phyloP scores from a whole-genome alignment of 257 asterid genomes.

The Capsicum chinense region DNA sequence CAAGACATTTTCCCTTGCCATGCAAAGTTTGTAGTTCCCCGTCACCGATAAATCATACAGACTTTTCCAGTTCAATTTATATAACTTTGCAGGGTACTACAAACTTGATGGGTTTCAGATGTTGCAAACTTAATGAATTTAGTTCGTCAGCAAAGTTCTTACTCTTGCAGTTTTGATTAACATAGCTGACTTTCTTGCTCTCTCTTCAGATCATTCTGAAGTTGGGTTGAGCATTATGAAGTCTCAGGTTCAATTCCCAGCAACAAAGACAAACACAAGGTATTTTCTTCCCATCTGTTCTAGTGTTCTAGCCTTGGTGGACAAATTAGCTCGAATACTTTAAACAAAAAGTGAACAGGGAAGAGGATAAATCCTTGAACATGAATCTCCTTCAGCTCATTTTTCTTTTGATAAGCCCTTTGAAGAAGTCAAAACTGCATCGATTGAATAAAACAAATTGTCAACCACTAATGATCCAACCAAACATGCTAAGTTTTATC shows the following conservation, averaged over 20 bases:
- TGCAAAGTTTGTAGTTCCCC: no score
- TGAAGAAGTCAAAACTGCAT: conserved; percentile 87
- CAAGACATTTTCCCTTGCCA: no score
- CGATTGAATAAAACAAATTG: conserved; percentile 38
- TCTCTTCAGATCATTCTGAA: not conserved
- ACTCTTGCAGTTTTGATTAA: not conserved
- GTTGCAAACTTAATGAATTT: not conserved
- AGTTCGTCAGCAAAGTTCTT: no score
- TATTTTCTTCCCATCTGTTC: no score
- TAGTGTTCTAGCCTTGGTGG: no score
- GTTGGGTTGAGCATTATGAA: no score
- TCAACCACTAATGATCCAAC: not conserved
- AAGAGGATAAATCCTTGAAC: not conserved
- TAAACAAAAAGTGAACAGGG: not conserved
- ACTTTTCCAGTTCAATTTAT: not conserved
- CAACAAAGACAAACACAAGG: no score
- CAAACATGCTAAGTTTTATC: not conserved
- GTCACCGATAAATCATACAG: no score
- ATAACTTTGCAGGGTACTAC: not conserved
- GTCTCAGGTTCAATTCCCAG: no score
- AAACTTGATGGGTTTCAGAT: not conserved
- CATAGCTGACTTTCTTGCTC: not conserved
- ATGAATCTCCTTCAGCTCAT: conserved; percentile 45
- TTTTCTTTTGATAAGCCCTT: conserved; percentile 76
- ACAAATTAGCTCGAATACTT: no score